Base-by-base conservation (phyloP, 495 filamentous ascomycete genomes). In the Daldinia loculata region DNA sequence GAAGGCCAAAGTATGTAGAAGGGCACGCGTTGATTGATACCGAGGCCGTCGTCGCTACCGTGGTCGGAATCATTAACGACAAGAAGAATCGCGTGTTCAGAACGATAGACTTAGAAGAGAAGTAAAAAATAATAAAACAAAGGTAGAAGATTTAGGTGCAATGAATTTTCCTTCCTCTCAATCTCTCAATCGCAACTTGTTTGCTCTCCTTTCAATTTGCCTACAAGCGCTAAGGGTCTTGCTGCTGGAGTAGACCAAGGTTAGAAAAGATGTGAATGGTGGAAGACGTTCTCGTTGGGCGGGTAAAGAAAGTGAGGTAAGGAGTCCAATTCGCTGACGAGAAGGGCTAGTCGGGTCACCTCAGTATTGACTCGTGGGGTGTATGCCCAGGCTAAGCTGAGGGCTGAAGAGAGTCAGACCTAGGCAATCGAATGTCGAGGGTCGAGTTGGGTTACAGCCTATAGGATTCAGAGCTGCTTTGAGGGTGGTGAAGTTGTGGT, bases 251-350 rank as follows among this genome's bases (percentile, higher is more conserved):
- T 66, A 43, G 59, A 74, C 29, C 56, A 60, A 61, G 15, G 63
- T 39, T 66, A 41, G 63, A 70, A 59, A 60, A 58, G 53, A 61
- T 74, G 29, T 74, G 71, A 74, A 74, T 74, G 71, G 71, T 70
- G 53, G 71, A 53, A 17, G 67, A 57, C 36, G 15, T 67, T 55
- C n/a, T 63, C 38, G 53, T 14, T 64, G 67, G 71, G 71, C 71
- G 71, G 71, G 67, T 74, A 73, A 69, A 74, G 34, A 61, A 57
- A 56, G 41, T 39, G 24, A 74, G 55, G 71, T 70, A 70, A 71
- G 63, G 59, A 74, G 67, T 67, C 56, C 71, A 71, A 74, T 74
- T 74, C 71, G 71, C 67, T 71, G 67, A 74, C 71, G 61, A 67
- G 71, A 64, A 53, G 59, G 63, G 58, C 61, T 73, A 73, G 66